phyloP scores from a whole-genome alignment of 2,329 filamentous ascomycete species.

The Juglanconis juglandina region DNA sequence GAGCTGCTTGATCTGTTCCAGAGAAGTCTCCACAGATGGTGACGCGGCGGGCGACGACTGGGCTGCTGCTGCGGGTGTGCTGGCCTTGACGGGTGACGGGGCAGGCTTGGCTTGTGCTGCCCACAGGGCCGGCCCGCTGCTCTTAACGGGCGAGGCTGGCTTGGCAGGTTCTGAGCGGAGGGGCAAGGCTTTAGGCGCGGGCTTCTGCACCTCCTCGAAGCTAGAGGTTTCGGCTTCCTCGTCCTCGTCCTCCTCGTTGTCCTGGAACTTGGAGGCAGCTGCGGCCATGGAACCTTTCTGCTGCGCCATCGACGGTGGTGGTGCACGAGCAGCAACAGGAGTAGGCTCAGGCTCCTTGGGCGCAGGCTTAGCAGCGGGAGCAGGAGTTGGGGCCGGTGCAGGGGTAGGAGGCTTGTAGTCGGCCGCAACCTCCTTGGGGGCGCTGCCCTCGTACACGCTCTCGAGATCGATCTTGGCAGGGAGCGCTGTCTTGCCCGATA shows the following conservation, averaged over 20 bases:
- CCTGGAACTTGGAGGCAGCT: slow-evolving; percentile 82
- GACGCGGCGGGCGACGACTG: slow-evolving; percentile 40
- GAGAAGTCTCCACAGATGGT: slow-evolving; percentile 59
- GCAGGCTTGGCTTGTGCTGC: slow-evolving; percentile 27
- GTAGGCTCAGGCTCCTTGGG: slow-evolving; percentile 55
- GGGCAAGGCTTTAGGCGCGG: slow-evolving; percentile 56
- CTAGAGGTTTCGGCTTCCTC: slow-evolving; percentile 65
- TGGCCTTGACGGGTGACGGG: slow-evolving; percentile 27
- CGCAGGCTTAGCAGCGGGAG: slow-evolving; percentile 42
- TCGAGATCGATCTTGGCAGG: slow-evolving; percentile 93
- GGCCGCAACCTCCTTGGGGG: slow-evolving; percentile 70
- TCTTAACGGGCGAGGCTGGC: slow-evolving; percentile 40
- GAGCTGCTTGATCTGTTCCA: slow-evolving; percentile 74
- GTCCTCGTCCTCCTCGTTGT: slow-evolving; percentile 58
- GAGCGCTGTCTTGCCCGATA: slow-evolving; percentile 76
- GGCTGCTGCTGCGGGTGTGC: slow-evolving; percentile 33
- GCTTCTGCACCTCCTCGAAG: slow-evolving; percentile 83
- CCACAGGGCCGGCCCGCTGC: slow-evolving; percentile 29
- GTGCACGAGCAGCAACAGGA: slow-evolving; percentile 43
- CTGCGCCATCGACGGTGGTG: slow-evolving; percentile 71
- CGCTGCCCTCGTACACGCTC: slow-evolving; percentile 81
- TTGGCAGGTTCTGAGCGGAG: slow-evolving; percentile 40
- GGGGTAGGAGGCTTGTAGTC: slow-evolving; percentile 60
- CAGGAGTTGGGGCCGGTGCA: slow-evolving; percentile 40
- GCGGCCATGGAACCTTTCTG: slow-evolving; percentile 84